Conservation (phyloP, 2,329 filamentous ascomycete species). For the Ustilaginoidea virens region DNA sequence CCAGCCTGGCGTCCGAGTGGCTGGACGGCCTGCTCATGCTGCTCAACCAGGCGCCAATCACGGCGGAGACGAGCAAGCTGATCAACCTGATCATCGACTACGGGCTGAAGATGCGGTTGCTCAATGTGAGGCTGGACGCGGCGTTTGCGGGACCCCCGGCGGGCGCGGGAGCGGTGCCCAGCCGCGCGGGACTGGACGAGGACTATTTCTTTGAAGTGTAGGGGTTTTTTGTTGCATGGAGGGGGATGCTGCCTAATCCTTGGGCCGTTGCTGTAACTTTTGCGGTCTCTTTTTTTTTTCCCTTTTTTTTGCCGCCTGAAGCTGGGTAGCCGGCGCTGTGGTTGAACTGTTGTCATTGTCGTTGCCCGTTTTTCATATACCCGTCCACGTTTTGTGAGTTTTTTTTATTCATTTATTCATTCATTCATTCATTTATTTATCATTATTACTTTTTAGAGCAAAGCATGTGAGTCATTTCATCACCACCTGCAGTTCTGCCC, state of each 20-base stretch:
- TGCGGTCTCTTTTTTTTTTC: conserved; percentile 1
- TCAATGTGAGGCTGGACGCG: conserved; percentile 81
- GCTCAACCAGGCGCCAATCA: conserved; percentile 88
- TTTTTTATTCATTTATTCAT: neutral
- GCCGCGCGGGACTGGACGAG: conserved; percentile 72
- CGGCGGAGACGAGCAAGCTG: conserved; percentile 85
- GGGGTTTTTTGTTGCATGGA: neutral
- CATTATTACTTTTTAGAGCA: too few relatives aligned
- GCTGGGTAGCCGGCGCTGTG: too few relatives aligned
- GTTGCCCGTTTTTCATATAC: conserved; percentile 2
- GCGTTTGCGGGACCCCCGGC: conserved; percentile 49
- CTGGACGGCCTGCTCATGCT: conserved; percentile 91
- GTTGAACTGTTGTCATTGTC: neutral
- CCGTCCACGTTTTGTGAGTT: neutral
- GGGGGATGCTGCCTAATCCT: neutral
- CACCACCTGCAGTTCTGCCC: too few relatives aligned
- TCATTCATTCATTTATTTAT: too few relatives aligned
- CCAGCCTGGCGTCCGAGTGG: conserved; percentile 87
- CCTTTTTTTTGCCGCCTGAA: neutral
- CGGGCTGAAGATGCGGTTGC: conserved; percentile 76
- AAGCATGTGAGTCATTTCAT: too few relatives aligned
- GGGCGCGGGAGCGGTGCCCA: conserved; percentile 65
- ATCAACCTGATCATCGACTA: conserved; percentile 78
- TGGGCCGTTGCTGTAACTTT: neutral
- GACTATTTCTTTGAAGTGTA: conserved; percentile 83